Conservation (phyloP, 768 basidiomycete species). For the Solioccasus polychromus region DNA sequence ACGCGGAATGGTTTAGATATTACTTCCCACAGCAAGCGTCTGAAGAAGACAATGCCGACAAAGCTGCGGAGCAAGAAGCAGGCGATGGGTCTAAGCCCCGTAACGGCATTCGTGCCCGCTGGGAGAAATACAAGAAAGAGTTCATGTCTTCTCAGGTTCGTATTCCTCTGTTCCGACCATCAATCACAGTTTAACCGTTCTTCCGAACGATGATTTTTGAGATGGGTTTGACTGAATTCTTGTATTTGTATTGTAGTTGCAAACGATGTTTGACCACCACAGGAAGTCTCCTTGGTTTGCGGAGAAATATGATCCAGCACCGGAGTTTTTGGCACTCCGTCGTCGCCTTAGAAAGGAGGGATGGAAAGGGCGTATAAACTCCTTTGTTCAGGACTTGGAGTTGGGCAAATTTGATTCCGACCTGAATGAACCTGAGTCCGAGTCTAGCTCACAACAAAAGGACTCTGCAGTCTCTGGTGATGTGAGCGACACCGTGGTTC, state of each 20-base stretch:
- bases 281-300: conserved; percentile 95
- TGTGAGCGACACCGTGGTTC: conserved; percentile 31
- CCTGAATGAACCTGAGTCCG: conserved; percentile 57
- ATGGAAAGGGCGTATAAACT: conserved; percentile 70
- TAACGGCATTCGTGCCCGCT: conserved; percentile 77
- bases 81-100: conserved; percentile 80
- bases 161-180: conserved; percentile 23
- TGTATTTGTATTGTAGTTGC: conserved; percentile 66
- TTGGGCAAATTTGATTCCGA: conserved; percentile 84
- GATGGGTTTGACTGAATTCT: conserved; percentile 22
- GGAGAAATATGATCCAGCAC: conserved; percentile 87
- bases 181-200: conserved; percentile 12
- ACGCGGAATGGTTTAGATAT: conserved; percentile 85
- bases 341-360: conserved; percentile 79
- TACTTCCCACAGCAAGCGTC: conserved; percentile 70
- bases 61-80: conserved; percentile 79
- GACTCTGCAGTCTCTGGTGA: conserved; percentile 42
- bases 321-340: conserved; percentile 69
- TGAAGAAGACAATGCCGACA: conserved; percentile 82
- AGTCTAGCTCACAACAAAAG: conserved; percentile 50
- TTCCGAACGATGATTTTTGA: conserved; percentile 7
- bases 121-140: conserved; percentile 94
- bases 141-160: conserved; percentile 86
- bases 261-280: conserved; percentile 95
- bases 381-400: conserved; percentile 79